Evolutionary conservation across 208 protist species (phyloP).

Genomic region (Trypanosoma avium): DNA sequence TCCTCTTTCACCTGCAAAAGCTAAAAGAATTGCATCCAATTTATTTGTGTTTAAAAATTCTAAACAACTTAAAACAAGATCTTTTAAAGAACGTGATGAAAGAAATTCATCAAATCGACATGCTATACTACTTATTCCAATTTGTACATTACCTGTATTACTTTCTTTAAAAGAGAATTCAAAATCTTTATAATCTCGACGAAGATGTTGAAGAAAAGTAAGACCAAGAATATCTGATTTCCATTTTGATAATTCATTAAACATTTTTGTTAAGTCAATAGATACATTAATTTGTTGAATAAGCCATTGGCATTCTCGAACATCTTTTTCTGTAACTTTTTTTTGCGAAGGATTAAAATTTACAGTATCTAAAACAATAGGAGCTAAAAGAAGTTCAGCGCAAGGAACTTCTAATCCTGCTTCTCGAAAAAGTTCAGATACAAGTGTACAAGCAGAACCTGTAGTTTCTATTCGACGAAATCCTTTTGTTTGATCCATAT

Average conservation of each 20-base stretch:
- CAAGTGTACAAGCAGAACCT: conserved; percentile 82
- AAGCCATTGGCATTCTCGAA: conserved; percentile 55
- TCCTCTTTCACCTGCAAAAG: conserved; percentile 59
- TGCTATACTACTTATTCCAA: conserved; percentile 78
- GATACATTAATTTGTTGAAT: conserved; percentile 4
- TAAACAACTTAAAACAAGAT: conserved; percentile 32
- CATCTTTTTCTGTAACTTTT: conserved; percentile 73
- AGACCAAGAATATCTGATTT: conserved; percentile 79
- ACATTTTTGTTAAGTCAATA: conserved; percentile 28
- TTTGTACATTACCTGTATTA: conserved; percentile 18
- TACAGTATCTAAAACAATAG: conserved; percentile 82
- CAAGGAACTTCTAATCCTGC: conserved; percentile 40
- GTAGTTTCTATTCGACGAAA: conserved; percentile 54
- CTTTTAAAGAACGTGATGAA: conserved; percentile 23
- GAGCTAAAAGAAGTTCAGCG: conserved; percentile 56
- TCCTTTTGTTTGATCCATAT: conserved; percentile 27
- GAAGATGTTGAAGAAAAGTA: conserved; percentile 63
- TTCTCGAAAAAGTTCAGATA: conserved; percentile 56
- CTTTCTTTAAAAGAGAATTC: conserved; percentile 30
- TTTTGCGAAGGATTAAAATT: conserved; percentile 80
- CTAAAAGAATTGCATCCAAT: conserved; percentile 59
- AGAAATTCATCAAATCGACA: conserved; percentile 62
- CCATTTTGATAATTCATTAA: conserved; percentile 58
- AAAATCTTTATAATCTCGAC: conserved; percentile 84
- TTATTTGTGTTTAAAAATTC: conserved; percentile 43